These are phyloP conservation scores for Calonectria henricotiae DNA, from an alignment of 2,329 filamentous ascomycete species.

Conservation along the genomic window DNA sequence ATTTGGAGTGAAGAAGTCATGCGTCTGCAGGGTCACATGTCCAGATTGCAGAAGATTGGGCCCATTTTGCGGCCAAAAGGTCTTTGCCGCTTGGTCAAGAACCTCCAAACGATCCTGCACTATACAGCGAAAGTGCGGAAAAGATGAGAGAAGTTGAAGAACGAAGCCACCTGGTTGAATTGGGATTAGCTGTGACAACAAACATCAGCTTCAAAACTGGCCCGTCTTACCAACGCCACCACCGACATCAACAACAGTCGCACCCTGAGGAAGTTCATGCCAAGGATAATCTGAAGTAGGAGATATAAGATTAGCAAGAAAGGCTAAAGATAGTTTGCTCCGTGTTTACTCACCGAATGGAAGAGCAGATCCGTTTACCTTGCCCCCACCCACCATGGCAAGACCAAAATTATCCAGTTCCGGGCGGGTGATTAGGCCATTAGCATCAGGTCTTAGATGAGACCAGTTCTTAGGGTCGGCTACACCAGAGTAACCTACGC, in stretches of 20 bases:
- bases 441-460: background rate
- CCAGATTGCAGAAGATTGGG: background rate
- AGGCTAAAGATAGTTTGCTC: too few relatives aligned
- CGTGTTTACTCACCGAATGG: background rate
- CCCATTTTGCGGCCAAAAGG: background rate
- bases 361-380: background rate
- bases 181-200: too few relatives aligned
- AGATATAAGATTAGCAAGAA: too few relatives aligned
- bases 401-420: background rate
- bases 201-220: too few relatives aligned
- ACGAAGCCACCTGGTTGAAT: background rate
- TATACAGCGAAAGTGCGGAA: background rate
- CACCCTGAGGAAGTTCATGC: background rate
- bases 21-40: background rate
- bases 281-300: slow-evolving; percentile 2
- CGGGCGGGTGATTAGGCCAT: background rate
- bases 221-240: background rate
- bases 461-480: background rate
- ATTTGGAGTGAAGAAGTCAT: slow-evolving; percentile 4
- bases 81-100: background rate
- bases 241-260: background rate
- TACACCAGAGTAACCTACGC: background rate
- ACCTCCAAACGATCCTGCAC: background rate
- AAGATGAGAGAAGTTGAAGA: background rate
- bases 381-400: background rate